Percentiles rank a stretch among this genome's conserved stretches.
Evolutionary conservation across 23 red algal species (phyloP).

Genomic region (Gracilaria gracilis): DNA sequence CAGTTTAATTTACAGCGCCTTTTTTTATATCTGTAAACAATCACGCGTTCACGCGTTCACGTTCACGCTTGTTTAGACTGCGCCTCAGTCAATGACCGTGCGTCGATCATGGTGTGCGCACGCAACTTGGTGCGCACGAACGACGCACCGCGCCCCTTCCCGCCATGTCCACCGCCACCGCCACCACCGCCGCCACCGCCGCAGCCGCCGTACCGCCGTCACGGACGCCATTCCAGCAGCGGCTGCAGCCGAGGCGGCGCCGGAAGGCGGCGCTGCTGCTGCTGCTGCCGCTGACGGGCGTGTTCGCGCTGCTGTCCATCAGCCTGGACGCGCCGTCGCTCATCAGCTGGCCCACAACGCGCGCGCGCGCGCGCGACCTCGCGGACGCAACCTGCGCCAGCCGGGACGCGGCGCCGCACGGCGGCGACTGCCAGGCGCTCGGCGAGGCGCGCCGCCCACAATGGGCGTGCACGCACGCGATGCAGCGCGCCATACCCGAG

Average conservation of each 20-base stretch:
- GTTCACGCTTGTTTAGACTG: too few relatives aligned
- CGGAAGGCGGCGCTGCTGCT: background rate
- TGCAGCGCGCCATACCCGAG: conserved; percentile 7
- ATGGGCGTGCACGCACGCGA: conserved; percentile 5
- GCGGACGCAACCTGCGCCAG: too few relatives aligned
- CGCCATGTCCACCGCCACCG: too few relatives aligned
- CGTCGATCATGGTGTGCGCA: too few relatives aligned
- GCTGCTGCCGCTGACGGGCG: background rate
- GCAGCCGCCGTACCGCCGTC: background rate
- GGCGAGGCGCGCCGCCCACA: conserved; percentile 13
- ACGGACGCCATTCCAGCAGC: background rate
- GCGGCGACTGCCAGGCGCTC: conserved; percentile 40
- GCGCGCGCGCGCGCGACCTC: too few relatives aligned
- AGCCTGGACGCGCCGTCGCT: background rate
- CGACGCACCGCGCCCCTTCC: too few relatives aligned
- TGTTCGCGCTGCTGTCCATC: background rate
- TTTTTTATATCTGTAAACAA: too few relatives aligned
- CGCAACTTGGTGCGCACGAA: too few relatives aligned
- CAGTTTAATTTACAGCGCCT: too few relatives aligned
- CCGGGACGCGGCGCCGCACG: background rate
- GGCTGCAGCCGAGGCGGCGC: background rate
- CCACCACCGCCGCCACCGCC: background rate
- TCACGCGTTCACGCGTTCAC: too few relatives aligned
- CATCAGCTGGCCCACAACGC: too few relatives aligned
- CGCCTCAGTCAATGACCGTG: too few relatives aligned